Base-by-base conservation (phyloP, 495 filamentous ascomycete genomes). In the Neurospora cerealis region DNA sequence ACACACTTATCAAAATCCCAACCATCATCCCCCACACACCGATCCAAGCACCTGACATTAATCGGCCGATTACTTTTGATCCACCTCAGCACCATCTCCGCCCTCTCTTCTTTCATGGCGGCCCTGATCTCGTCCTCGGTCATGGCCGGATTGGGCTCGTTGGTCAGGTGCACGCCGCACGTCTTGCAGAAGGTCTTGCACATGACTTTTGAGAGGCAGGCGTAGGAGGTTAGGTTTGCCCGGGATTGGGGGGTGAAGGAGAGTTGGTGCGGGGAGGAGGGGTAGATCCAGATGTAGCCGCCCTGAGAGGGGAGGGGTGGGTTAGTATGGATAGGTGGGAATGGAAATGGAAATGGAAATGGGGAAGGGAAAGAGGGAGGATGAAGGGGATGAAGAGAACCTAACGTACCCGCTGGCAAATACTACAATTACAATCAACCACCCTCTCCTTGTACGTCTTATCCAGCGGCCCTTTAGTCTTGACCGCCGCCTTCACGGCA, bases 401-500 rank as follows among this genome's bases (percentile, higher is more conserved):
- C n/a, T n/a, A 70, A 73, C 81, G 75, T 80, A 86, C 85, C 71
- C 78, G 78, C 7, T 69, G 69, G 73, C 85, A 86, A 69, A 80
- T 78, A 72, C 84, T 86, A 76, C 86, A 87, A 76, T 85, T 85
- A 75, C 83, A 83, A 40, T 85, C 80, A 1, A 75, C 10, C 15
- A 83, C 66, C 0, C 2, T 28, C 6, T 76, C 81, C 2, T 76
- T 69, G 71, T 70, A 76, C 2, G 73, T 76, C 34, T 80, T 76
- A 66, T 81, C 79, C 13, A 78, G 38, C 13, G 84, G 73, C 21
- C 79, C 78, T 48, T 81, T 78, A 36, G 80, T 71, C 75, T 82
- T 83, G 24, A 86, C 32, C 2, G 83, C 83, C 19, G 84, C 21
- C 15, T 75, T 84, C 7, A 87, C 79, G 60, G 79, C 84, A 32